Conservation (phyloP, 2,329 filamentous ascomycete species). For the Colletotrichum falcatum region DNA sequence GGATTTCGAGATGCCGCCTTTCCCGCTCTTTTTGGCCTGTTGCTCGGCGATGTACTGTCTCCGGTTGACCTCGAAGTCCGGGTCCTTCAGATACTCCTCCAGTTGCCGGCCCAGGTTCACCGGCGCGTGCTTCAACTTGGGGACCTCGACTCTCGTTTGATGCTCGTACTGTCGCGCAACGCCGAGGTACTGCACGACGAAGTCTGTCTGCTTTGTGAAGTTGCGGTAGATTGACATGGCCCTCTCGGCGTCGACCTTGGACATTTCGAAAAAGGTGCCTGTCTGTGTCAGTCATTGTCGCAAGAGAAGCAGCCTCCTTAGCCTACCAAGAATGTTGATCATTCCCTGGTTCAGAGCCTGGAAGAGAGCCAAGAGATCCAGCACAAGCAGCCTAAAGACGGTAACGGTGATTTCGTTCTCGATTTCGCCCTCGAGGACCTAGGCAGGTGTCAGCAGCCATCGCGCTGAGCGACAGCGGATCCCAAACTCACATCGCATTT, state of each 20-base stretch:
- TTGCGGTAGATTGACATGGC: slow-evolving; percentile 92
- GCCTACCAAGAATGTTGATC: slow-evolving; percentile 92
- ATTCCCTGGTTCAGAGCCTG: slow-evolving; percentile 96
- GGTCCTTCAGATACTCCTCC: slow-evolving; percentile 93
- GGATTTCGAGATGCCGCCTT: slow-evolving; percentile 44
- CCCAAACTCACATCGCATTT: slow-evolving; percentile 84
- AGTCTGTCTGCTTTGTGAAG: slow-evolving; percentile 92
- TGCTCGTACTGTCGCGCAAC: slow-evolving; percentile 91
- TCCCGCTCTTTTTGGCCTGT: slow-evolving; percentile 72
- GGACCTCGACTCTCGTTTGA: slow-evolving; percentile 92
- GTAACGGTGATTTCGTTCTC: slow-evolving; percentile 98
- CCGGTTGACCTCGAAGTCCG: slow-evolving; percentile 94
- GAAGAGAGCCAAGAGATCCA: slow-evolving; percentile 91
- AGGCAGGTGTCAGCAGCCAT: slow-evolving; percentile 37
- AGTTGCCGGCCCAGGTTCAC: slow-evolving; percentile 90
- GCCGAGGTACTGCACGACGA: slow-evolving; percentile 89
- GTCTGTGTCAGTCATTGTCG: slow-evolving; percentile 26
- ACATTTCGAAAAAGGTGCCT: slow-evolving; percentile 99
- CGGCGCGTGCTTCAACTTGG: slow-evolving; percentile 96
- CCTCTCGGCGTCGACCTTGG: slow-evolving; percentile 89
- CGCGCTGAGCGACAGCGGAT: neutral
- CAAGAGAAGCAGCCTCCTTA: slow-evolving; percentile 27
- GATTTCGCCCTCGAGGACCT: slow-evolving; percentile 88
- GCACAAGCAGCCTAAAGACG: slow-evolving; percentile 89
- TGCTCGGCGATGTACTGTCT: slow-evolving; percentile 92